A percentile compares a stretch with the other conserved stretches of the same genome.
Conservation (phyloP, 495 filamentous ascomycete genomes). For the Penicillium roqueforti region DNA sequence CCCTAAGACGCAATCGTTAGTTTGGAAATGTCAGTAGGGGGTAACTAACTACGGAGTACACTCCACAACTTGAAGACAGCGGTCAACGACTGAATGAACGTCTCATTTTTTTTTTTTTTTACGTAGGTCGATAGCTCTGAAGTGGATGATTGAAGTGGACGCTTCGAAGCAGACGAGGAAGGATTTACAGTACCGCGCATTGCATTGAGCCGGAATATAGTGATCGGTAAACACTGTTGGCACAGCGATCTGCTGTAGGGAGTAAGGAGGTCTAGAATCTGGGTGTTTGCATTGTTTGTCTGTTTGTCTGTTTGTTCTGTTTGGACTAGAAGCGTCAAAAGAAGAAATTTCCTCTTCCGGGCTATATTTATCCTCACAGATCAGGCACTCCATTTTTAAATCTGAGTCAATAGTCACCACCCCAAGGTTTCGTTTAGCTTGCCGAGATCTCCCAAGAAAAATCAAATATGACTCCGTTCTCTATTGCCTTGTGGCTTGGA, state of each 20-base stretch:
- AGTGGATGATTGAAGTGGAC: too few species aligned
- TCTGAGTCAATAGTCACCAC: slow-evolving; percentile 2
- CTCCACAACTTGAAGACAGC: slow-evolving; percentile 10
- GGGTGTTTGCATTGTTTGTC: slow-evolving; percentile 22
- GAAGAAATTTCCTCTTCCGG: neutral
- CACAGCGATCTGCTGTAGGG: slow-evolving; percentile 39
- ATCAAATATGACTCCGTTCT: neutral
- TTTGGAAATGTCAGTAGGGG: slow-evolving; percentile 16
- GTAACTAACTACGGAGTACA: too few species aligned
- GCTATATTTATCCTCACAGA: neutral
- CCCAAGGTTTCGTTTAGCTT: neutral
- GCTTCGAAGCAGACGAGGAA: slow-evolving; percentile 16
- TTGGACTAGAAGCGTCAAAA: neutral
- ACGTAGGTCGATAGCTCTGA: slow-evolving; percentile 30
- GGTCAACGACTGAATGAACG: slow-evolving; percentile 24
- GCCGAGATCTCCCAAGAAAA: neutral
- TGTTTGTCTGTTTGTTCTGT: slow-evolving; percentile 1
- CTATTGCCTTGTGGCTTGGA: neutral
- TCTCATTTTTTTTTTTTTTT: slow-evolving; percentile 29
- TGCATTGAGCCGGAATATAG: slow-evolving; percentile 40
- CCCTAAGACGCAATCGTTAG: slow-evolving; percentile 13
- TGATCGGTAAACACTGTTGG: too few species aligned
- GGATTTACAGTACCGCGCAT: slow-evolving; percentile 43
- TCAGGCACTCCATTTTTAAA: neutral
- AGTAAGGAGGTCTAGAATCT: slow-evolving; percentile 58